Base-by-base conservation (phyloP, 768 basidiomycete genomes). In the Kwoniella dejecticola region DNA sequence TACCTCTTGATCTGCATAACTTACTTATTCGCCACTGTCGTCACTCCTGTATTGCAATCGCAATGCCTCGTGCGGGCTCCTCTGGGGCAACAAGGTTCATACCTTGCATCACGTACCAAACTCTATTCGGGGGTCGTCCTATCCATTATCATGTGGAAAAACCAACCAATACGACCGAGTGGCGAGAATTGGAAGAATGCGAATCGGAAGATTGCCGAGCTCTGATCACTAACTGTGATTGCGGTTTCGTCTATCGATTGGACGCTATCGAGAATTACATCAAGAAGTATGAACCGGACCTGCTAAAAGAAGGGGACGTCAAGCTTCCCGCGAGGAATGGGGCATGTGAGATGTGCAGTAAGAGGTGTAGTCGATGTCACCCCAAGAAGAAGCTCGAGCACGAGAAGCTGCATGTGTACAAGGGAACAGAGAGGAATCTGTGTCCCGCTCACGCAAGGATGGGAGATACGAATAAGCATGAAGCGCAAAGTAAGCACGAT, bases 301-400 rank as follows among this genome's bases (percentile, higher is more conserved):
- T 40, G 10, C 8, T 54, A 2, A 13, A 41, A 42, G 1, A 3
- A 12, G 52, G 52, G 23, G 52, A 54, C n/a, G 8, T 21, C 2
- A 54, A 47, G n/a, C 26, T 54, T 24, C 52, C 26, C 5, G 19
- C 19, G 12, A 12, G 52, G 24, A 27, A 15, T 15, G 52, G 30
- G 19, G 52, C 4, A 13, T 54, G 52, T 42, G 11, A 42, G 13
- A 4, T 17, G n/a, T 54, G 52, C 17, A 54, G 41, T 42, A 26
- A 33, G 23, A 54, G 17, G 10, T 54, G 52, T 42, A 54, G 52
- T 30, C 23, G 52, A 54, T 54, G 52, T 54, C 52, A 54, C 42
- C 52, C 41, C 24, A 54, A 31, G 24, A 27, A 42, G 13, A 30
- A 42, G 21, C 24, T 10, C 6, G 26, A 42, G n/a, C 12, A 12